Base-by-base conservation (phyloP, 169 alveolate genomes). In the Plasmodium billcollinsi region DNA sequence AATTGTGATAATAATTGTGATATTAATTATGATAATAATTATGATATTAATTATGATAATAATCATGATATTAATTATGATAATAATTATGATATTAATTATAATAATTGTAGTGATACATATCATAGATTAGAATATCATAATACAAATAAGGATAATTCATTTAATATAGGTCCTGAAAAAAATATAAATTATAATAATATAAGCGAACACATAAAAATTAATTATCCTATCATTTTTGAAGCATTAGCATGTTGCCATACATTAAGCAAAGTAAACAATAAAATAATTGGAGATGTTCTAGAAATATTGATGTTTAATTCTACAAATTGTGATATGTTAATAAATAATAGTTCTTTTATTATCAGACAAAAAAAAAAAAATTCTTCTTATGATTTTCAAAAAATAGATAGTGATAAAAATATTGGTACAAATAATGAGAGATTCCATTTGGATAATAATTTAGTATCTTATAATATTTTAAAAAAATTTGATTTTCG, bases 211-310 rank as follows among this genome's bases (percentile, higher is more conserved):
- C 2, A 39, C 2, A 12, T 56, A 21, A 56, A 56, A 56, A 56
- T 56, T 15, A 56, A 56, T 21, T 14, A 56, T 56, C 21, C 65
- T 18, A 15, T 14, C 12, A 9, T 56, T n/a, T 21, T 12, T 56
- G 65, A 56, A 18, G 65, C 65, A 18, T 56, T 56, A 21, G 65
- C 65, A 2, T 56, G 65, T 14, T 56, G 65, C 1, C 65, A 56
- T 14, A 18, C 65, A 18, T 14, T 56, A 56, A 12, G n/a, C 6
- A 56, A 56, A 56, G 24, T 56, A 56, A 56, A 56, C 21, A 56
- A 56, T 56, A 24, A 56, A 14, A 18, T 56, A 14, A 56, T 56
- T 5, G 65, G 65, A n/a, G 65, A 56, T 21, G 65, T 56, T 15
- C 9, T 56, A 21, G 65, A 56, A 56, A 12, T 56, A 18, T 56